Conservation (phyloP, 345 rosid species). For the Trapa bicornis region DNA sequence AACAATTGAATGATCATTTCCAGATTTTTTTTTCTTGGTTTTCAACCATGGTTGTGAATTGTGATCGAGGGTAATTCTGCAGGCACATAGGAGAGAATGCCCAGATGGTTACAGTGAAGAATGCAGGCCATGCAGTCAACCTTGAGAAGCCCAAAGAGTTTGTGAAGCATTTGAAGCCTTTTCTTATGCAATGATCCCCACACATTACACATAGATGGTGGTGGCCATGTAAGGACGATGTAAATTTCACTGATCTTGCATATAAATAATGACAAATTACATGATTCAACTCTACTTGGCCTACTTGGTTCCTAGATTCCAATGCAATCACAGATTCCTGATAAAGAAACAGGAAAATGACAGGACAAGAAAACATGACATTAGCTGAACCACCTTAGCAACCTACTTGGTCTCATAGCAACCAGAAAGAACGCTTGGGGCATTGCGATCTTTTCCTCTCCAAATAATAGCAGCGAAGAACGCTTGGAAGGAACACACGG, state of each 20-base stretch:
- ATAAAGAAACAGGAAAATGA: no score
- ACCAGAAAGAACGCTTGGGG: no score
- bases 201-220: no score
- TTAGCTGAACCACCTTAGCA: no score
- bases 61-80: not conserved
- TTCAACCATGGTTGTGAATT: not conserved
- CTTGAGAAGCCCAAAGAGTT: slow-evolving; percentile 33
- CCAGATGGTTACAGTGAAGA: slow-evolving; percentile 48
- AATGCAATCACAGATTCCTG: no score
- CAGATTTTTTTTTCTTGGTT: no score
- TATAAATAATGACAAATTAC: not conserved
- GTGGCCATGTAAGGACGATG: not conserved
- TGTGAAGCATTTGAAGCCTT: slow-evolving; percentile 25
- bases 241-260: not conserved
- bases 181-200: slow-evolving; percentile 10
- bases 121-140: slow-evolving; percentile 45
- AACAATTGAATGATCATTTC: not conserved
- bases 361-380: no score
- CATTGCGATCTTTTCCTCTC: no score
- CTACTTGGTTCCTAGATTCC: no score
- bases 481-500: no score
- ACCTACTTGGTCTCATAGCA: no score
- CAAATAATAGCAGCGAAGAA: no score
- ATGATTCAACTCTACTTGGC: not conserved
- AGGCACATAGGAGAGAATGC: slow-evolving; percentile 54